A percentile compares a stretch with the other conserved stretches of the same genome.
Evolutionary conservation across 2,329 filamentous ascomycete genomes (phyloP).

Genomic region (Cordyceps cateniannulata): DNA sequence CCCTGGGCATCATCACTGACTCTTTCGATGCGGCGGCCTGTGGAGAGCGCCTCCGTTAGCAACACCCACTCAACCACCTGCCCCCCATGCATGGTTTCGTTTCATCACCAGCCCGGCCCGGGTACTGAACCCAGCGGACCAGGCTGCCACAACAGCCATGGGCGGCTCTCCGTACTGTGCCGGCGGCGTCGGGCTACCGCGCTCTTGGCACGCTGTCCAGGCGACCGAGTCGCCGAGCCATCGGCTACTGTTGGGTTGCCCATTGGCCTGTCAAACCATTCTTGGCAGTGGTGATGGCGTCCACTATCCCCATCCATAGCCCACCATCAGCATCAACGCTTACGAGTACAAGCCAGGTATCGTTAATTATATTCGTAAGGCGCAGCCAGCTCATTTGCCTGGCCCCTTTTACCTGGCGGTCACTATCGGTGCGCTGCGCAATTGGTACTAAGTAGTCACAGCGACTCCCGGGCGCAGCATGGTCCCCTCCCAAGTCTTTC

Average conservation of each 20-base stretch:
- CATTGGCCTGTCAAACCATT: neutral
- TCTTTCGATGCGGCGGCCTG: neutral
- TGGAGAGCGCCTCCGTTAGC: neutral
- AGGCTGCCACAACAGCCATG: neutral
- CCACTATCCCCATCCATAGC: neutral
- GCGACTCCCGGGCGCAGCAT: neutral
- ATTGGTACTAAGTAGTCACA: neutral
- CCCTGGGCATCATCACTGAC: neutral
- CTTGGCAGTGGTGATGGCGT: slow-evolving; percentile 1
- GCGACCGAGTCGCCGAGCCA: neutral
- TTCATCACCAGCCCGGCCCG: neutral
- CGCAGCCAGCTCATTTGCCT: neutral
- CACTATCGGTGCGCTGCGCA: neutral
- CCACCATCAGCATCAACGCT: neutral
- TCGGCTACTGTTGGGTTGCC: neutral
- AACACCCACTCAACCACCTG: neutral
- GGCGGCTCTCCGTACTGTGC: neutral
- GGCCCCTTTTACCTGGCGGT: neutral
- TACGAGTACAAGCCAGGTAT: neutral
- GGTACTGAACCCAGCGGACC: slow-evolving; percentile 5
- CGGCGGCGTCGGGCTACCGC: slow-evolving; percentile 2
- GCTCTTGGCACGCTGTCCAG: slow-evolving; percentile 6
- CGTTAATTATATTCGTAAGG: neutral
- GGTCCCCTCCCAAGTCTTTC: neutral
- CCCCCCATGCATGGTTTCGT: neutral